These are phyloP conservation scores for Gomphus sp. DNA, from an alignment of 1,284 basidiomycete genomes.

Conservation along the genomic window DNA sequence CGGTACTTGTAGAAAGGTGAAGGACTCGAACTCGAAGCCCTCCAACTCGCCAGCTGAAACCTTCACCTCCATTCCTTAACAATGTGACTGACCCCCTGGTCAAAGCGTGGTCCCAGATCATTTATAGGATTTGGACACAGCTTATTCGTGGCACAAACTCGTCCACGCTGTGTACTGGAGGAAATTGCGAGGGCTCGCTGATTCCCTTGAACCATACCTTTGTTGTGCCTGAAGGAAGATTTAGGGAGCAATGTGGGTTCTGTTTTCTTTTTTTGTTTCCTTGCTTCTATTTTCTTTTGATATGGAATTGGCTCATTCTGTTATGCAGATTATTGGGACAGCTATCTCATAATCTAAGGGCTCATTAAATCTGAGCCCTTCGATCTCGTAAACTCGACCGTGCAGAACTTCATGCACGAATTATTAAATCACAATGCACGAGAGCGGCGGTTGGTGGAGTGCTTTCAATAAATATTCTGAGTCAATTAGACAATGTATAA, in stretches of 20 bases:
- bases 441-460: too few relatives aligned
- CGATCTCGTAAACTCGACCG: slow-evolving; percentile 62
- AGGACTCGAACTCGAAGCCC: slow-evolving; percentile 70
- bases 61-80: slow-evolving; percentile 57
- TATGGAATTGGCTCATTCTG: background rate
- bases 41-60: slow-evolving; percentile 55
- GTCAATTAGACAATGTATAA: too few relatives aligned
- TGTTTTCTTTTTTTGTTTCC: background rate
- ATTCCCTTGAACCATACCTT: slow-evolving; percentile 89
- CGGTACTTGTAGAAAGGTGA: slow-evolving; percentile 45
- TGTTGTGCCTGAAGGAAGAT: slow-evolving; percentile 78
- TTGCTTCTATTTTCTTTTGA: background rate
- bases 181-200: slow-evolving; percentile 68
- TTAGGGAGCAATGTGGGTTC: slow-evolving; percentile 53
- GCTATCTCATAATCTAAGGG: slow-evolving; percentile 82
- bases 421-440: slow-evolving; percentile 31
- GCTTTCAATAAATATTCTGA: too few relatives aligned
- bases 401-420: slow-evolving; percentile 92
- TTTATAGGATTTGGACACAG: slow-evolving; percentile 77
- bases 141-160: slow-evolving; percentile 71
- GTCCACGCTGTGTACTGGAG: slow-evolving; percentile 54
- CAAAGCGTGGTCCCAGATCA: slow-evolving; percentile 65
- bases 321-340: slow-evolving; percentile 68
- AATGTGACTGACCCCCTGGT: slow-evolving; percentile 68
- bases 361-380: slow-evolving; percentile 72